A percentile compares a stretch with the other conserved stretches of the same genome.
Evolutionary conservation across 208 protist genomes (phyloP).

Genomic region (Blastocrithidia nonstop): DNA sequence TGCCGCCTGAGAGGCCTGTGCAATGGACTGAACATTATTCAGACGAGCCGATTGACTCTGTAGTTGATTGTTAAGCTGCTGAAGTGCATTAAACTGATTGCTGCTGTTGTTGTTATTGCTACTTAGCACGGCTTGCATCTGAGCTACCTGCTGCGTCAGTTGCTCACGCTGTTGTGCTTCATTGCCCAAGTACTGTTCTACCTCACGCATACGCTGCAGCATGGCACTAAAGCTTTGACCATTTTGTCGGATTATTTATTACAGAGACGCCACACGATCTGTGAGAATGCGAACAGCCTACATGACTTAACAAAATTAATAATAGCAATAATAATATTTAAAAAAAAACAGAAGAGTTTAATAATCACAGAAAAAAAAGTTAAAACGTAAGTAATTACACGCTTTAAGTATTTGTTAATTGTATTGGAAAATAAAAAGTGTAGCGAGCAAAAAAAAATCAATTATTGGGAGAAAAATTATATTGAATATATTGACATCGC

Average conservation of each 20-base stretch:
- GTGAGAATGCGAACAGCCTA: slow-evolving; percentile 28
- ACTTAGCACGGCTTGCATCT: slow-evolving; percentile 14
- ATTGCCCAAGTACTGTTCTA: slow-evolving; percentile 53
- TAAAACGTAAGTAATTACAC: too few relatives aligned
- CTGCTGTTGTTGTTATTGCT: slow-evolving; percentile 15
- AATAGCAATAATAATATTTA: too few relatives aligned
- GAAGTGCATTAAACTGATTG: slow-evolving; percentile 1
- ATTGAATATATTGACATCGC: too few relatives aligned
- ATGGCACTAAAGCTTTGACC: slow-evolving; percentile 38
- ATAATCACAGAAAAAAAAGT: too few relatives aligned
- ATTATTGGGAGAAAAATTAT: too few relatives aligned
- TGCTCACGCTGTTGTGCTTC: slow-evolving; percentile 29
- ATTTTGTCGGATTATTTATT: slow-evolving; percentile 64
- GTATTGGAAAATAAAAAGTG: too few relatives aligned
- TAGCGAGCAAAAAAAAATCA: too few relatives aligned
- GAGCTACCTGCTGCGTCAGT: slow-evolving; percentile 25
- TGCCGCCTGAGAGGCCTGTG: slow-evolving; percentile 21
- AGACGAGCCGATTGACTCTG: slow-evolving; percentile 33
- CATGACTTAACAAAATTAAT: too few relatives aligned
- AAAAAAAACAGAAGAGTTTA: too few relatives aligned
- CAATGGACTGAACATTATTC: slow-evolving; percentile 29
- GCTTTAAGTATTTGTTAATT: too few relatives aligned
- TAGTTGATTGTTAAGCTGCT: slow-evolving; percentile 6
- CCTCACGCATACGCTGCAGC: slow-evolving; percentile 50
- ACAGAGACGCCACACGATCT: slow-evolving; percentile 51